Percentiles rank a stretch among this genome's conserved stretches.
Conservation (phyloP, 768 basidiomycete genomes). For the Paxillus involutus region DNA sequence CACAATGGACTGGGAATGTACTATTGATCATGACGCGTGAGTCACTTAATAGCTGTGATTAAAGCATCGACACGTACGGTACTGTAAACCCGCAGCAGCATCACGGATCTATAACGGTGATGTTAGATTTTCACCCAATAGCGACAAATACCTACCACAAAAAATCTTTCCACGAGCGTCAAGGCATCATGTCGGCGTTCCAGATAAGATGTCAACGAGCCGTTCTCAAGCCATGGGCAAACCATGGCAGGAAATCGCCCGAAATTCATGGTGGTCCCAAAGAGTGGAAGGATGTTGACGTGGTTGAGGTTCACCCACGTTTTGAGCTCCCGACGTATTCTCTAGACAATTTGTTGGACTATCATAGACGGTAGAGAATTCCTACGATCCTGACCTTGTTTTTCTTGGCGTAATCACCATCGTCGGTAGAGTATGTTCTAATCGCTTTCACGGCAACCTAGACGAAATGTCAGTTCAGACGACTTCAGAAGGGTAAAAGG, state of each 20-base stretch:
- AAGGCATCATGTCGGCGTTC: slow-evolving; percentile 2
- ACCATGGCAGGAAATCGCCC: slow-evolving; percentile 20
- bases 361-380: background rate
- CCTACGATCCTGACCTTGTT: background rate
- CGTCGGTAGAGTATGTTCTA: background rate
- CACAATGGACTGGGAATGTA: slow-evolving; percentile 27
- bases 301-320: slow-evolving; percentile 18
- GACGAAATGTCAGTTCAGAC: background rate
- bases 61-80: background rate
- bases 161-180: background rate
- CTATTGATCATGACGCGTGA: background rate
- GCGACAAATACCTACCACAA: background rate
- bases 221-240: slow-evolving; percentile 19
- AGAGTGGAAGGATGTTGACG: slow-evolving; percentile 20
- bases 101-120: slow-evolving; percentile 2
- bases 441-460: slow-evolving; percentile 2
- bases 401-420: background rate
- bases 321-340: slow-evolving; percentile 16
- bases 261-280: slow-evolving; percentile 15
- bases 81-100: slow-evolving; percentile 5
- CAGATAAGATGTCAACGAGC: slow-evolving; percentile 12
- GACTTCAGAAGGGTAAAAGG: no score
- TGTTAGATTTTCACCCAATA: no score
- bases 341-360: background rate
- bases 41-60: background rate